phyloP scores from a whole-genome alignment of 202 grass and related monocot genomes.

The Zoysia matrella region DNA sequence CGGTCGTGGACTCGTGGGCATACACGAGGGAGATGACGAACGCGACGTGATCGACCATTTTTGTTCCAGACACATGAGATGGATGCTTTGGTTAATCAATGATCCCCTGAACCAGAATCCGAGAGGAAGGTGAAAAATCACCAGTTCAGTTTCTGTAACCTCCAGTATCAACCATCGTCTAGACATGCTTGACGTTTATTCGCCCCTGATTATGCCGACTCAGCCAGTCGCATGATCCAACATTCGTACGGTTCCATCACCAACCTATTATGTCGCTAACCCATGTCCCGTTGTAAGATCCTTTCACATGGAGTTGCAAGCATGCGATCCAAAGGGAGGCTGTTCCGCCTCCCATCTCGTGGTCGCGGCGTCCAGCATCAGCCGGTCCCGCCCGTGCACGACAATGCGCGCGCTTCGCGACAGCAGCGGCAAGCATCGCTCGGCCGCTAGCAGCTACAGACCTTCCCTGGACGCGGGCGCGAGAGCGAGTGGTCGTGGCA shows the following conservation, averaged over 20 bases:
- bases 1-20: neutral
- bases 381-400: neutral
- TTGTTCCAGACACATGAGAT: neutral
- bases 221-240: neutral
- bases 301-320: neutral
- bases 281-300: neutral
- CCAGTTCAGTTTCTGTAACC: neutral
- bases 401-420: too few relatives aligned
- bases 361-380: neutral
- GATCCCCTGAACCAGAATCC: neutral
- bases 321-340: conserved; percentile 1
- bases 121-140: conserved; percentile 7
- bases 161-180: neutral
- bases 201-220: neutral
- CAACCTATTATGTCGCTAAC: conserved; percentile 8
- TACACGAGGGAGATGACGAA: neutral
- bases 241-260: conserved; percentile 9
- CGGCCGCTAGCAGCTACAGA: neutral
- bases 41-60: neutral
- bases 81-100: neutral
- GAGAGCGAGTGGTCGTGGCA: neutral
- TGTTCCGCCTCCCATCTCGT: conserved; percentile 1
- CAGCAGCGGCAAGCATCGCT: too few relatives aligned
- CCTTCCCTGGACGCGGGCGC: too few relatives aligned
- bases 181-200: conserved; percentile 30